These are phyloP conservation scores for Aquilaria yunnanensis DNA, from an alignment of 345 rosid species.

Conservation along the genomic window DNA sequence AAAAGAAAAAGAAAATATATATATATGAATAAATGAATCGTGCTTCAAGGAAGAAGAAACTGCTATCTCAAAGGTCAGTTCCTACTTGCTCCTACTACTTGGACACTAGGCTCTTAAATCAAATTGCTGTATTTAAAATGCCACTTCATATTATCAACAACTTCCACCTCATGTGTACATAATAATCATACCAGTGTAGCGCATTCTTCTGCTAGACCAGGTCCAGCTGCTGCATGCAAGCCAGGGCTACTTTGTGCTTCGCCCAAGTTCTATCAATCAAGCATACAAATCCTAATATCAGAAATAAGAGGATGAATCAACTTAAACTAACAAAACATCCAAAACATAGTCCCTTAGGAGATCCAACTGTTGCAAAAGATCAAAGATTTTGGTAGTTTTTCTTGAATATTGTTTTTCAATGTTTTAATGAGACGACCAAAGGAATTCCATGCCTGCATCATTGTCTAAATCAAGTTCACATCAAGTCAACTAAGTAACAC, in stretches of 20 bases:
- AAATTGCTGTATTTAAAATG: too few species aligned
- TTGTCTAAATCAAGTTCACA: too few species aligned
- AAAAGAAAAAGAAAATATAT: slow-evolving; percentile 10
- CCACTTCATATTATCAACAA: neutral
- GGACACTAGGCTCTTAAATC: too few species aligned
- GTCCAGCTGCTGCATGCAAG: slow-evolving; percentile 95
- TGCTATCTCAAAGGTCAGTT: neutral
- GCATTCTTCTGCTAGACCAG: slow-evolving; percentile 94
- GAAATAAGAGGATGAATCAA: slow-evolving; percentile 6
- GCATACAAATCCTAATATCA: slow-evolving; percentile 11
- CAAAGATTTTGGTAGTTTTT: too few species aligned
- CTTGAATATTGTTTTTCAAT: too few species aligned
- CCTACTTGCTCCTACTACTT: neutral
- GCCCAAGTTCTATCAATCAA: slow-evolving; percentile 68
- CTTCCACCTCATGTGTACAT: neutral
- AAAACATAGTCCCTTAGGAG: neutral
- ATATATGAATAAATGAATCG: slow-evolving; percentile 6
- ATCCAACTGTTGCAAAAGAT: too few species aligned
- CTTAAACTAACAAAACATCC: neutral
- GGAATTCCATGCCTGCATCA: too few species aligned
- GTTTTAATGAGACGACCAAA: too few species aligned
- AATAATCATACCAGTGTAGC: slow-evolving; percentile 54
- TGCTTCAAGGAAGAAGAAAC: neutral
- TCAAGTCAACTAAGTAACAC: too few species aligned
- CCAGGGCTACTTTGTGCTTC: slow-evolving; percentile 93